Evolutionary conservation across 1,284 basidiomycete genomes (phyloP).

Genomic region (Marasmius fiardii): DNA sequence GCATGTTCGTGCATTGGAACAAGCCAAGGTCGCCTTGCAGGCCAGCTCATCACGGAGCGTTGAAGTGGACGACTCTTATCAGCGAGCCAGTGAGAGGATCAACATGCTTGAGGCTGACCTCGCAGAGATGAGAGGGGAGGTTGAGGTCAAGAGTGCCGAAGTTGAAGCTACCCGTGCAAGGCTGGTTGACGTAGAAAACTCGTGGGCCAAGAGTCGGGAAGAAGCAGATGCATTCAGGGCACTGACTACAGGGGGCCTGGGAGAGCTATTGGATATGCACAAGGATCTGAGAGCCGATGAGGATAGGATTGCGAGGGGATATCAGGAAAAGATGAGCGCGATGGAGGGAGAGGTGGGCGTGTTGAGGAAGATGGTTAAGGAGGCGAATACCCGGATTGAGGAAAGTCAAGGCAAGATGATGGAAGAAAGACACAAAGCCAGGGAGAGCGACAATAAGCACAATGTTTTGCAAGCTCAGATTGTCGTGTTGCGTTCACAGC

Average conservation of each 20-base stretch:
- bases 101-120: constrained; percentile 70
- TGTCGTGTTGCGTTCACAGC: constrained; percentile 73
- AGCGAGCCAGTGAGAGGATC: constrained; percentile 66
- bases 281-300: constrained; percentile 79
- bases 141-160: constrained; percentile 73
- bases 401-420: constrained; percentile 67
- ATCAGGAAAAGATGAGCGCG: constrained; percentile 78
- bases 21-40: constrained; percentile 76
- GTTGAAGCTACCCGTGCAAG: constrained; percentile 65
- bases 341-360: constrained; percentile 77
- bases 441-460: constrained; percentile 70
- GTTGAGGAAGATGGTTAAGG: constrained; percentile 75
- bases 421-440: constrained; percentile 65
- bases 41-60: constrained; percentile 75
- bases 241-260: constrained; percentile 80
- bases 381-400: constrained; percentile 69
- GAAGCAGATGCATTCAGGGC: constrained; percentile 86
- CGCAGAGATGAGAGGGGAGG: constrained; percentile 72
- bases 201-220: constrained; percentile 86
- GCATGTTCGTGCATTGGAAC: constrained; percentile 84
- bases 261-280: constrained; percentile 82
- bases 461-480: constrained; percentile 76
- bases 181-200: constrained; percentile 76
- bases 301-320: constrained; percentile 66
- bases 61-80: constrained; percentile 79